phyloP scores from a whole-genome alignment of 2,329 filamentous ascomycete species.

The Exophiala alcalophila region DNA sequence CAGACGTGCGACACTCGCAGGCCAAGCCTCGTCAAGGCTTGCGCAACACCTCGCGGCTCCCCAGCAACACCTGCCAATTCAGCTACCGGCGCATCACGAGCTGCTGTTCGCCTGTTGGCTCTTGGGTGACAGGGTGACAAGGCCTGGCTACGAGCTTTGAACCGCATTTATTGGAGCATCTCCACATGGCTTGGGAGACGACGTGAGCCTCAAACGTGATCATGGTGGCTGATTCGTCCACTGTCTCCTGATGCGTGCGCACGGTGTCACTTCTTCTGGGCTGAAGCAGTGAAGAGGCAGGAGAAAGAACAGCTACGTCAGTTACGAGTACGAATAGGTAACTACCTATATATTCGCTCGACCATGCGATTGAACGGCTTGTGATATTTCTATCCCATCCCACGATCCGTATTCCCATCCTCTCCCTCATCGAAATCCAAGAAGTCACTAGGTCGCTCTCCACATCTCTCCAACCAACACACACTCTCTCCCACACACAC shows the following conservation, averaged over 20 bases:
- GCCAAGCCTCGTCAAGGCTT: not conserved
- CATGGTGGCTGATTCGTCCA: conserved; percentile 8
- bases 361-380: not conserved
- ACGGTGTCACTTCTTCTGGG: conserved; percentile 2
- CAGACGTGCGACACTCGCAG: not conserved
- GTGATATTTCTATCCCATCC: not conserved
- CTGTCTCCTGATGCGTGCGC: not conserved
- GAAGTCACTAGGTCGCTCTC: not conserved
- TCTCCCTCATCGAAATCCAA: not conserved
- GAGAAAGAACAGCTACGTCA: not conserved
- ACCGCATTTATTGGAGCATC: not conserved
- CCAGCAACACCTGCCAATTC: too few species aligned
- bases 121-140: too few species aligned
- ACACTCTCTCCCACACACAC: too few species aligned
- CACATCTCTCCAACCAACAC: not conserved
- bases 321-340: conserved; percentile 1
- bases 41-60: not conserved
- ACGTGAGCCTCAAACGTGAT: conserved; percentile 8
- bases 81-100: too few species aligned
- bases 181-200: not conserved
- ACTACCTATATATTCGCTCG: not conserved
- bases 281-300: too few species aligned
- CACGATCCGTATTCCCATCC: not conserved
- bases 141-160: not conserved
- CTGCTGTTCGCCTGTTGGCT: too few species aligned